Evolutionary conservation across 306 rosid species (phyloP), one percentile per base, ranked within the genome.

Genomic region (Citrullus colocynthis): DNA sequence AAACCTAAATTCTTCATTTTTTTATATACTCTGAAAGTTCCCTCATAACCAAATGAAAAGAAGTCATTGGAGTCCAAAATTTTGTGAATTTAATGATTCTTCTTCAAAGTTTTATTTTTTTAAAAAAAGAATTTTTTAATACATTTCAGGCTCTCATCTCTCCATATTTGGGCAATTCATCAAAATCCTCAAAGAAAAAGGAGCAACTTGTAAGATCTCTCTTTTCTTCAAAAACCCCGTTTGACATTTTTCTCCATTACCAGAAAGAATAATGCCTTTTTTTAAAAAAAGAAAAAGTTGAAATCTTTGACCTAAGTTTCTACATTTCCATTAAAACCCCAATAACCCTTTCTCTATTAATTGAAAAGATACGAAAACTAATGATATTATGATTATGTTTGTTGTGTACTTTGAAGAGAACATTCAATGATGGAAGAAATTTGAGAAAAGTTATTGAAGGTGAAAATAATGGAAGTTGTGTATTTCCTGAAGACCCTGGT

Each of bases 111-210:
- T 69, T 69, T 18, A 4, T 4, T 12, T 17, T 41, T n/a, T 64
- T 42, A 10, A 39, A 64, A 48, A 64, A 36, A 3, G 16, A 10
- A 6, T 67, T 17, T 16, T 41, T 20, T 34, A 41, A 66, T 20
- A 49, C 21, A 63, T 63, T 63, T 80, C 96, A 93, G 97, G 92
- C 92, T 61, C 94, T 71, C n/a, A 71, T 71, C 58, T 71, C 76
- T 44, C 76, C 76, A 21, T 71, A 71, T 71, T 49, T 71, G 20
- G 76, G 59, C 13, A 71, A 24, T 48, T 71, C 76, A 45, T 48
- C 76, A 45, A 49, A 71, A 45, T 28, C 58, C 59, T 24, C 54
- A 13, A 71, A 28, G 41, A 48, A 48, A 48, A 48, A 21, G 39
- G 59, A 71, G 10, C 42, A 71, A 7, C 7, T 48, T 45, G 76